Conservation (phyloP, 495 filamentous ascomycete species). For the Hyaloscypha hepaticicola region DNA sequence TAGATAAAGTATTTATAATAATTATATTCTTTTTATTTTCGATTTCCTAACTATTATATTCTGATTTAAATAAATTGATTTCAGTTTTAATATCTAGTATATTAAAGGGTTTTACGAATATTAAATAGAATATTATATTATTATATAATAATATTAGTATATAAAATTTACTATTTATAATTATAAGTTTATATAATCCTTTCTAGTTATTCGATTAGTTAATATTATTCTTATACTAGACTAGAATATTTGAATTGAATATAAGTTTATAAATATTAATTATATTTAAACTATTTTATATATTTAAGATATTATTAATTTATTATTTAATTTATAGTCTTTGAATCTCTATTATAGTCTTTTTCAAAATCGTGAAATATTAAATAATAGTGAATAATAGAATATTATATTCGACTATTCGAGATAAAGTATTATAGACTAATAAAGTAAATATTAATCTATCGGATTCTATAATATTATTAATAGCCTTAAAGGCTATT, state of each 20-base stretch:
- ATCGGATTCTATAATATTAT: too few species aligned
- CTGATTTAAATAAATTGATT: not conserved
- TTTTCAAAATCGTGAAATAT: too few species aligned
- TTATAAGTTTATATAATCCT: not conserved
- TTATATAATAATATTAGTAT: slow-evolving; percentile 1
- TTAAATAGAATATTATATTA: too few species aligned
- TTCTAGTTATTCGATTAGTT: slow-evolving; percentile 3
- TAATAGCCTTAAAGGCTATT: too few species aligned
- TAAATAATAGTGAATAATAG: too few species aligned
- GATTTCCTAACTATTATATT: not conserved
- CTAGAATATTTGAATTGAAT: not conserved
- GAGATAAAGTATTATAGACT: too few species aligned
- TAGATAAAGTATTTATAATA: too few species aligned
- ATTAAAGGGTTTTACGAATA: not conserved
- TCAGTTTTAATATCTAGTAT: not conserved
- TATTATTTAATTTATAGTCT: slow-evolving; percentile 18
- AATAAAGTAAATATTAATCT: too few species aligned
- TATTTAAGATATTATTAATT: slow-evolving; percentile 14
- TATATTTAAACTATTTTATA: slow-evolving; percentile 22
- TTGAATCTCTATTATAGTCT: slow-evolving; percentile 22
- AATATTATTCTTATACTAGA: not conserved
- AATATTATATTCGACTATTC: too few species aligned
- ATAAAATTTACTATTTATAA: not conserved
- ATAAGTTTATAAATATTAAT: not conserved
- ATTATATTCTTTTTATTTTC: too few species aligned